phyloP scores from a whole-genome alignment of 768 basidiomycete genomes.

The Kwoniella botswanensis region DNA sequence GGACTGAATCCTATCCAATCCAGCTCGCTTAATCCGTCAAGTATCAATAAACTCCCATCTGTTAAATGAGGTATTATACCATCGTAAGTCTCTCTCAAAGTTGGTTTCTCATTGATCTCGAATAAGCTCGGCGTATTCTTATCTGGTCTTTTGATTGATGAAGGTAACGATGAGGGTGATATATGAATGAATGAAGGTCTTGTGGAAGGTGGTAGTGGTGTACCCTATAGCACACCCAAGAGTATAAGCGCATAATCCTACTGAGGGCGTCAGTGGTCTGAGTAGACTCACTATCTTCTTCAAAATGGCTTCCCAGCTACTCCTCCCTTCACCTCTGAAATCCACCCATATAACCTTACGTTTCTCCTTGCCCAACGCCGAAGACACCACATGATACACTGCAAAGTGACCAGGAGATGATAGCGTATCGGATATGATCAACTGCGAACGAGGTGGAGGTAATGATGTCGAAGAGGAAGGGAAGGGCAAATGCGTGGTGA shows the following conservation, averaged over 20 bases:
- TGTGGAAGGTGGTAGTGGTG: conserved; percentile 28
- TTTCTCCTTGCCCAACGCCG: conserved; percentile 30
- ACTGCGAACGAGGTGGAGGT: conserved; percentile 44
- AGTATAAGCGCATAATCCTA: neutral
- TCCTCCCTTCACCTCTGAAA: conserved; percentile 44
- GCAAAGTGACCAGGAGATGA: conserved; percentile 44
- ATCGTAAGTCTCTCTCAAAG: conserved; percentile 36
- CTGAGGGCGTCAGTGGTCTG: neutral
- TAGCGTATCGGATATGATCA: conserved; percentile 52
- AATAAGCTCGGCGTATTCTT: conserved; percentile 33
- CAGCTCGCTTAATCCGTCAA: conserved; percentile 50
- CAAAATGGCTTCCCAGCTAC: conserved; percentile 47
- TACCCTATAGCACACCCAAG: conserved; percentile 20
- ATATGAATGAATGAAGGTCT: conserved; percentile 33
- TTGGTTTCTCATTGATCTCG: conserved; percentile 26
- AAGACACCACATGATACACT: conserved; percentile 44
- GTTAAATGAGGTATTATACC: conserved; percentile 13
- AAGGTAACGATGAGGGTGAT: conserved; percentile 35
- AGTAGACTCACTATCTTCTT: conserved; percentile 49
- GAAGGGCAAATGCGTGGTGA: conserved; percentile 44
- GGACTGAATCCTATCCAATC: conserved; percentile 40
- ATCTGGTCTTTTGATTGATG: neutral
- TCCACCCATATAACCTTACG: conserved; percentile 45
- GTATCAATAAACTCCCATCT: conserved; percentile 35
- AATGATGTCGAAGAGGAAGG: conserved; percentile 23